Evolutionary conservation across 2,329 filamentous ascomycete genomes (phyloP).

Genomic region (Bipolaris sorokiniana): DNA sequence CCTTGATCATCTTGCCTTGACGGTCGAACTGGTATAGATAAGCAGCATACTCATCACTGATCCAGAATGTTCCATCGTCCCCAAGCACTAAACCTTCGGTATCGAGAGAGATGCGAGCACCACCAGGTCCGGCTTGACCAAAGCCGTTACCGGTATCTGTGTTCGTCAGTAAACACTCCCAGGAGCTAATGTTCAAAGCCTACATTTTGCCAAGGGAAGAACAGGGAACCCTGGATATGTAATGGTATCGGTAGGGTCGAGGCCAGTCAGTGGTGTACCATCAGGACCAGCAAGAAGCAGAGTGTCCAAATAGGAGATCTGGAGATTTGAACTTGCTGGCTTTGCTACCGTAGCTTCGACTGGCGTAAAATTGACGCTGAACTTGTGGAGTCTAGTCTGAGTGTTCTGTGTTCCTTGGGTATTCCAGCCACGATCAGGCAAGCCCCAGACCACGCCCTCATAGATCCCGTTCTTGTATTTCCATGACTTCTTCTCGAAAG

Average conservation of each 20-base stretch:
- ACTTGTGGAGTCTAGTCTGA: slow-evolving; percentile 72
- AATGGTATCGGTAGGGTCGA: slow-evolving; percentile 19
- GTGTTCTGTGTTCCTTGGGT: slow-evolving; percentile 72
- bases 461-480: slow-evolving; percentile 57
- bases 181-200: not conserved
- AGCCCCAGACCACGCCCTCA: slow-evolving; percentile 65
- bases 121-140: slow-evolving; percentile 65
- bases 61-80: slow-evolving; percentile 68
- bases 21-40: slow-evolving; percentile 71
- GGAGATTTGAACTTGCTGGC: slow-evolving; percentile 66
- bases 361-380: slow-evolving; percentile 65
- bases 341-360: slow-evolving; percentile 58
- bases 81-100: slow-evolving; percentile 70
- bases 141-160: slow-evolving; percentile 68
- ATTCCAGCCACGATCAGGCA: slow-evolving; percentile 77
- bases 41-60: slow-evolving; percentile 68
- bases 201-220: slow-evolving; percentile 66
- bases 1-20: slow-evolving; percentile 64
- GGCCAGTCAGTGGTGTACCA: slow-evolving; percentile 62
- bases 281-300: slow-evolving; percentile 69
- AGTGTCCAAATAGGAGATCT: slow-evolving; percentile 68
- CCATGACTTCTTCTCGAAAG: slow-evolving; percentile 67
- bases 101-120: slow-evolving; percentile 66
- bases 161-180: not conserved
- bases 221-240: slow-evolving; percentile 66